phyloP scores from a whole-genome alignment of 257 asterid species.

The Penstemon davidsonii region DNA sequence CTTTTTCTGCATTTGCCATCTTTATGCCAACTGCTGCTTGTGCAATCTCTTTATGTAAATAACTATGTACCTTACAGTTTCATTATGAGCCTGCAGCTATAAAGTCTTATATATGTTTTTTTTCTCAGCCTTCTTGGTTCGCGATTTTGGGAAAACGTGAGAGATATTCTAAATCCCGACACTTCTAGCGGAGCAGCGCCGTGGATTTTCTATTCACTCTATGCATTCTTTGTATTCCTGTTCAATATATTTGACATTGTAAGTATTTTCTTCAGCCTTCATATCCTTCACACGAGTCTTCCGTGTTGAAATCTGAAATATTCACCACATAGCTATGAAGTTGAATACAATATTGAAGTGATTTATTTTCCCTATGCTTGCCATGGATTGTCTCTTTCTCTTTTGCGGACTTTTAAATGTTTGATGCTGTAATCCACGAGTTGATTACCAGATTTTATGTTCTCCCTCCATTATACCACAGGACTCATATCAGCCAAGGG shows the following conservation, averaged over 20 bases:
- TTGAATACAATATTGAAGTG: background rate
- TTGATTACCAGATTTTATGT: no score
- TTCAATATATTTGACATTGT: conserved; percentile 97
- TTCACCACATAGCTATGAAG: no score
- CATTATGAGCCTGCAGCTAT: conserved; percentile 20
- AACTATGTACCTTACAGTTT: conserved; percentile 4
- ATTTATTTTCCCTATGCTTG: background rate
- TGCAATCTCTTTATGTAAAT: conserved; percentile 7
- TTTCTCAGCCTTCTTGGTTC: conserved; percentile 70
- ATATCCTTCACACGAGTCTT: background rate
- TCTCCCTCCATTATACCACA: no score
- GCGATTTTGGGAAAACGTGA: conserved; percentile 73
- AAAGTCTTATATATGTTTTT: conserved; percentile 28
- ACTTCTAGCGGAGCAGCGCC: conserved; percentile 81
- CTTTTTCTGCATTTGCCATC: background rate
- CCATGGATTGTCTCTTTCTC: background rate
- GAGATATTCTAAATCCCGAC: conserved; percentile 76
- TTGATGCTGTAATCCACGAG: no score
- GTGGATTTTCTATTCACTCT: conserved; percentile 86
- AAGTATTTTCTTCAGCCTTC: conserved; percentile 43
- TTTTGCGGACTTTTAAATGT: background rate
- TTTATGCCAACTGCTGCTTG: background rate
- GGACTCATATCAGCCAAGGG: no score
- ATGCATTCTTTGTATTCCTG: conserved; percentile 85
- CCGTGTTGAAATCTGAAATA: conserved; percentile 4